Base-by-base conservation (phyloP, 1,284 basidiomycete species). In the Apiotrichum veenhuisii region DNA sequence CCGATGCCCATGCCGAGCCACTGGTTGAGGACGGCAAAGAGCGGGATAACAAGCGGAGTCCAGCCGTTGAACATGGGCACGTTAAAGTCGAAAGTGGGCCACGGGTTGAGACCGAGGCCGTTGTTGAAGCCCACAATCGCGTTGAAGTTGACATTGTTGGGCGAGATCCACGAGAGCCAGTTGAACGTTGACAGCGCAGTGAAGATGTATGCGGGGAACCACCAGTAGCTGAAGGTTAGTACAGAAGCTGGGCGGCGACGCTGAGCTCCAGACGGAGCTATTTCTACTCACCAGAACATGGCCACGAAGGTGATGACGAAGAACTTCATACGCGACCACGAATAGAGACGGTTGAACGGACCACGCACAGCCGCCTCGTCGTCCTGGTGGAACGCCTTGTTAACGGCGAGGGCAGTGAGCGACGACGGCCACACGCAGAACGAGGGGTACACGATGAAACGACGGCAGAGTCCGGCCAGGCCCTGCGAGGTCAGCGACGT, bases 111-210 rank as follows among this genome's bases (percentile, higher is more conserved):
- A 11, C 72, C 72, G 22, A 78, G 59, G 36, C 78, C 77, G 23
- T 57, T 63, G 63, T 61, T 50, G n/a, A 50, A 36, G 26, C 67
- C 65, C 20, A 58, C 62, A 36, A 73, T 64, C 38, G 55, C 57
- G 54, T 56, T 59, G n/a, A 69, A 52, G 2, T 46, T 49, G 26
- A 64, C 49, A 48, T 68, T 66, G 55, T 67, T 66, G 15, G 82
- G 82, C 34, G 72, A 76, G 62, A 84, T 84, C 83, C 83, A 85
- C 59, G 78, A 80, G 20, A 84, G 79, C 83, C 84, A 85, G 63
- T 80, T 82, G 70, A 84, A 84, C 58, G 76, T 79, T 14, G 79
- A 79, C 9, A 84, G 74, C 14, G 79, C 81, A 15, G 56, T 57
- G 58, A 76, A 75, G 46, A 78, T 57, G 58, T 70, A 77, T 46